phyloP scores from a whole-genome alignment of 1,284 basidiomycete genomes.

The Marasmius tenuissimus region DNA sequence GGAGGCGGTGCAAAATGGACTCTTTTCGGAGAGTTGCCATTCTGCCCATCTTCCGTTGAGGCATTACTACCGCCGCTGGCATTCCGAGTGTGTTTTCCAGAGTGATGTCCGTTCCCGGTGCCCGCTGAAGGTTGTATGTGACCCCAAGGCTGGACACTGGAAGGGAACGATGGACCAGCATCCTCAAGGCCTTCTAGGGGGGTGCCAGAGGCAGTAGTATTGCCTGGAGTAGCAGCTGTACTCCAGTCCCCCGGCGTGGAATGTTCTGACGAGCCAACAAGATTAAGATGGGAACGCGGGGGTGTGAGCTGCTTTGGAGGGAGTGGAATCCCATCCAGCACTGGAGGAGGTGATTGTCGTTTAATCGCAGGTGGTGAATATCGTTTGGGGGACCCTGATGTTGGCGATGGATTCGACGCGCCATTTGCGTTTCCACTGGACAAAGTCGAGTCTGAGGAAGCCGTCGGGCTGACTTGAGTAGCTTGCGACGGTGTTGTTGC shows the following conservation, averaged over 20 bases:
- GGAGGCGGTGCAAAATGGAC: constrained; percentile 9
- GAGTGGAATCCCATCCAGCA: constrained; percentile 22
- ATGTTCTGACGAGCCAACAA: constrained; percentile 1
- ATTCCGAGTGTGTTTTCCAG: constrained; percentile 1
- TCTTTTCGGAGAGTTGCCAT: constrained; percentile 8
- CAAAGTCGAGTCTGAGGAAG: constrained; percentile 1
- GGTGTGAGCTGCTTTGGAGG: constrained; percentile 25
- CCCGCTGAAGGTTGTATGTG: constrained; percentile 12
- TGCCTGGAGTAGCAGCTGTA: constrained; percentile 62
- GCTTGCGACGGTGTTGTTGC: constrained; percentile 9
- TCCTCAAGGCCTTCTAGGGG: constrained; percentile 9
- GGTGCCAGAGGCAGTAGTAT: constrained; percentile 24
- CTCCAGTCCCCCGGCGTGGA: constrained; percentile 54
- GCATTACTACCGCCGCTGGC: constrained; percentile 32
- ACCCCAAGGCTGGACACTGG: constrained; percentile 3
- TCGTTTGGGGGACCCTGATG: constrained; percentile 10
- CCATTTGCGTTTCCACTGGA: constrained; percentile 3
- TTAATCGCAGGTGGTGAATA: constrained; percentile 12
- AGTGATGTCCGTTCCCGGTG: constrained; percentile 11
- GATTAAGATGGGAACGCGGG: constrained; percentile 12
- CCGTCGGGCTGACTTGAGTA: neutral
- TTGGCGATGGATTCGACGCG: constrained; percentile 12
- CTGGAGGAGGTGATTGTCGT: constrained; percentile 21
- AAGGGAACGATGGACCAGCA: constrained; percentile 2
- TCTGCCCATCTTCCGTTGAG: constrained; percentile 7